phyloP scores from a whole-genome alignment of 2,329 filamentous ascomycete species.

The Trichoderma sp. region DNA sequence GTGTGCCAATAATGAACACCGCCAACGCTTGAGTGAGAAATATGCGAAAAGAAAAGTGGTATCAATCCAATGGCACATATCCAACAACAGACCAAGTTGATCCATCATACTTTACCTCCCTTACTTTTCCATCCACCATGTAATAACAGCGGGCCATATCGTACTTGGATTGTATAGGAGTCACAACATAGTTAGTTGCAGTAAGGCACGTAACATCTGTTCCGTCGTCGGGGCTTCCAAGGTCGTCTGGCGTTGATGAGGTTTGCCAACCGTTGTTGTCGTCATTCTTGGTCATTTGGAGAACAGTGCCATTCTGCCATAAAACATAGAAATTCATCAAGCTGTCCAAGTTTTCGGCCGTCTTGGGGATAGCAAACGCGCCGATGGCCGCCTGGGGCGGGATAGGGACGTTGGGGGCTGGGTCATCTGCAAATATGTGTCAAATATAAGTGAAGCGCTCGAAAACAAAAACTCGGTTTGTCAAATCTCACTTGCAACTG shows the following conservation, averaged over 20 bases:
- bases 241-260: background rate
- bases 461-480: background rate
- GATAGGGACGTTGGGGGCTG: background rate
- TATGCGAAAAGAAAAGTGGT: background rate
- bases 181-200: background rate
- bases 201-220: background rate
- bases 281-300: conserved; percentile 4
- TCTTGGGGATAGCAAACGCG: background rate
- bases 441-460: background rate
- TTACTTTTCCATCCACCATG: background rate
- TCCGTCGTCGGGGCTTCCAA: background rate
- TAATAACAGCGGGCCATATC: conserved; percentile 4
- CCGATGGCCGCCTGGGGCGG: background rate
- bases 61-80: background rate
- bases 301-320: background rate
- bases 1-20: background rate
- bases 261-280: conserved; percentile 1
- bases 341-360: background rate
- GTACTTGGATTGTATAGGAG: background rate
- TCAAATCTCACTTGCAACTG: background rate
- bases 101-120: background rate
- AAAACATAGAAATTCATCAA: conserved; percentile 2
- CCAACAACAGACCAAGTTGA: conserved; percentile 8
- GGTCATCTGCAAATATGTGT: background rate
- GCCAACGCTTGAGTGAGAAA: background rate